Percentiles rank a stretch among this genome's conserved stretches.
phyloP scores from a whole-genome alignment of 352 stramenopile species.

The Phytophthora parvispora region DNA sequence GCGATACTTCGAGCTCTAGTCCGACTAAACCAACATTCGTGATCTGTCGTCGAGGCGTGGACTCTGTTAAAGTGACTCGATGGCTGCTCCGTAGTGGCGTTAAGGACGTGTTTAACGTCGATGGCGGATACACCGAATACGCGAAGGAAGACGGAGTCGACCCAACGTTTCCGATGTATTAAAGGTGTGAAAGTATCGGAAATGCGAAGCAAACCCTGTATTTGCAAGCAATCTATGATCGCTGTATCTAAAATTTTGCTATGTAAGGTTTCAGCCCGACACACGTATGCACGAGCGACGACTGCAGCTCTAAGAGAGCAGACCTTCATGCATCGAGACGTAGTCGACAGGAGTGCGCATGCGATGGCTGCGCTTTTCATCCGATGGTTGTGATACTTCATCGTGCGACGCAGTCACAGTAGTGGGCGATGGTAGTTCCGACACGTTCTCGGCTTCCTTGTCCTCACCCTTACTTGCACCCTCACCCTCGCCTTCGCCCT shows the following conservation, averaged over 20 bases:
- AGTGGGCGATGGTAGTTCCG: constrained; percentile 29
- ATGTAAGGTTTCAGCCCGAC: constrained; percentile 10
- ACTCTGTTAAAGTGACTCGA: constrained; percentile 67
- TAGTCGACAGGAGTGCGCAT: constrained; percentile 59
- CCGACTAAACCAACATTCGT: constrained; percentile 45
- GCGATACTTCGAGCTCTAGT: neutral
- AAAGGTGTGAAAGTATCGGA: too few relatives aligned
- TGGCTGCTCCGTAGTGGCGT: constrained; percentile 65
- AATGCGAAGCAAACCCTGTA: constrained; percentile 18
- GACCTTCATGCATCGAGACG: constrained; percentile 70
- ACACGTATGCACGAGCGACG: neutral
- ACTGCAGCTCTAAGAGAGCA: constrained; percentile 26
- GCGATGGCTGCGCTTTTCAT: constrained; percentile 26
- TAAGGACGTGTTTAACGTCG: constrained; percentile 62
- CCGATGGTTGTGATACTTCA: constrained; percentile 16
- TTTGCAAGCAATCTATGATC: constrained; percentile 29
- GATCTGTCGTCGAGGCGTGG: constrained; percentile 85
- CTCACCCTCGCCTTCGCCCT: constrained; percentile 2
- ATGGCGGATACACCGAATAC: constrained; percentile 81
- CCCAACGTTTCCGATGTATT: constrained; percentile 82
- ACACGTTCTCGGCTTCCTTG: constrained; percentile 7
- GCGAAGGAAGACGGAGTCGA: constrained; percentile 50
- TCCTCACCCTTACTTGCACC: constrained; percentile 1
- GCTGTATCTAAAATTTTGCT: constrained; percentile 34
- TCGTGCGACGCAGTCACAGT: constrained; percentile 30